Conservation (phyloP, 2,329 filamentous ascomycete genomes). For the Talaromyces pinophilus region DNA sequence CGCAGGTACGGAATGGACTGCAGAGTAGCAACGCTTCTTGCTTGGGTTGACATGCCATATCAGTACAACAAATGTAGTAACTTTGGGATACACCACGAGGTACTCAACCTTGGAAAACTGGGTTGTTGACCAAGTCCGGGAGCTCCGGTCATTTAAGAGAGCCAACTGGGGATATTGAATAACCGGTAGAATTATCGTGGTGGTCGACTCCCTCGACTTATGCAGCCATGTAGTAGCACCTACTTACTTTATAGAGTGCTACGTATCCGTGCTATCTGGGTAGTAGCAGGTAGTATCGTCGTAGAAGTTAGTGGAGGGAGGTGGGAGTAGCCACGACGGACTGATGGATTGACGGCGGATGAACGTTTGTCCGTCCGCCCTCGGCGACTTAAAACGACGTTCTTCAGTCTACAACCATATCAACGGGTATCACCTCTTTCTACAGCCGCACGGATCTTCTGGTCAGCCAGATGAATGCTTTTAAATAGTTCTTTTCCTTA, state of each 20-base stretch:
- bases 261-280: neutral
- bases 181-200: neutral
- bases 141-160: neutral
- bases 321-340: neutral
- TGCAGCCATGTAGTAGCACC: neutral
- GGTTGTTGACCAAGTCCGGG: slow-evolving; percentile 3
- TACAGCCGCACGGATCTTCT: neutral
- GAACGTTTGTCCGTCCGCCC: slow-evolving; percentile 4
- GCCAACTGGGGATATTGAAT: neutral
- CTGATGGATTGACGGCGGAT: neutral
- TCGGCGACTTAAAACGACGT: neutral
- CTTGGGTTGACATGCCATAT: slow-evolving; percentile 3
- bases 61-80: neutral
- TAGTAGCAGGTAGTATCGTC: slow-evolving; percentile 5
- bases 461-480: neutral
- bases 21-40: slow-evolving; percentile 2
- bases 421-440: neutral
- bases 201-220: neutral
- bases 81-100: slow-evolving; percentile 5
- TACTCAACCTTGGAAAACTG: neutral
- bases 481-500: neutral
- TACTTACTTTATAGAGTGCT: neutral
- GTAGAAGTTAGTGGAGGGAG: neutral
- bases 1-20: slow-evolving; percentile 9
- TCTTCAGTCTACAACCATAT: neutral